A percentile compares a stretch with the other conserved stretches of the same genome.
These are phyloP conservation scores for Vitis rupestris DNA, from an alignment of 164 flowering plant species.

Conservation along the genomic window DNA sequence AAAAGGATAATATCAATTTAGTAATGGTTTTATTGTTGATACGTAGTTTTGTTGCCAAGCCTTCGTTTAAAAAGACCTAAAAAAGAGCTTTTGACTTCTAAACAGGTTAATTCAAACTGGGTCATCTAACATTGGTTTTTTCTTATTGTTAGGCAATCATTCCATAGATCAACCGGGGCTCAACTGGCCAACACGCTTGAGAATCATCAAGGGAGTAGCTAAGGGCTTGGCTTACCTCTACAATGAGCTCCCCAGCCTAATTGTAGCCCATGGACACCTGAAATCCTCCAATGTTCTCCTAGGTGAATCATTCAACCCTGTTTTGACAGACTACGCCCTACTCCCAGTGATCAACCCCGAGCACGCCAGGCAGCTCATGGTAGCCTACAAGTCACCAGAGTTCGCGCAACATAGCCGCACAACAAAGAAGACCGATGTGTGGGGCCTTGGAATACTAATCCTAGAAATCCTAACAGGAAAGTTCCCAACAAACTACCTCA, in stretches of 20 bases:
- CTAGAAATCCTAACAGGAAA: constrained; percentile 49
- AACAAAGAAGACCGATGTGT: constrained; percentile 49
- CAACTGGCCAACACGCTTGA: constrained; percentile 54
- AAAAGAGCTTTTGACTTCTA: no score
- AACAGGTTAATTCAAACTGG: no score
- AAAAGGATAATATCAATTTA: no score
- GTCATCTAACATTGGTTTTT: no score
- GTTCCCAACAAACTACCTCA: constrained; percentile 41
- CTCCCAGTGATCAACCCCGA: constrained; percentile 45
- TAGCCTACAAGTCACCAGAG: constrained; percentile 62
- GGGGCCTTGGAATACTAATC: constrained; percentile 56
- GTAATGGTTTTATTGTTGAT: no score
- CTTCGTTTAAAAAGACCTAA: no score
- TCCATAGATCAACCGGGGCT: constrained; percentile 23
- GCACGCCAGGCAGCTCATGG: constrained; percentile 39
- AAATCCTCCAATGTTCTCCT: constrained; percentile 65
- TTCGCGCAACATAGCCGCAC: constrained; percentile 22
- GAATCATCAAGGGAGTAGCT: constrained; percentile 49
- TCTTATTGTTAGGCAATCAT: constrained; percentile 21
- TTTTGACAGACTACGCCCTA: constrained; percentile 49
- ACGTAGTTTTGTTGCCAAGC: no score
- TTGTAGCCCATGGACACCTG: constrained; percentile 56
- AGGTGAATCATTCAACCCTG: constrained; percentile 37
- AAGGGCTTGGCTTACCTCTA: constrained; percentile 49
- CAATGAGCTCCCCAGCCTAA: constrained; percentile 47